Evolutionary conservation across 164 flowering plant species (phyloP).

Genomic region (Magnolia officinalis): DNA sequence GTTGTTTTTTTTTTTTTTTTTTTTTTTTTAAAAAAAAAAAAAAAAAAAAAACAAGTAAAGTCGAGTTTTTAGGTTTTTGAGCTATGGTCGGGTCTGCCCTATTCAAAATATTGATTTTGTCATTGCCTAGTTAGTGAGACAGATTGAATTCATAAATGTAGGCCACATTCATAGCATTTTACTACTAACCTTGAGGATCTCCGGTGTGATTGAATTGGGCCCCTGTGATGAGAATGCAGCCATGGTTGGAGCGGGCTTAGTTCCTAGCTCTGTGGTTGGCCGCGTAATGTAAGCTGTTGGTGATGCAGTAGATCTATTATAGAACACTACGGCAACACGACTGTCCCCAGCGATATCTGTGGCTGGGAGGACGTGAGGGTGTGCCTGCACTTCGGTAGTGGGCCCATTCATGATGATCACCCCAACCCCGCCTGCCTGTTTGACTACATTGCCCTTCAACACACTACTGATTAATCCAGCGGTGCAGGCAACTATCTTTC

Average conservation of each 20-base stretch:
- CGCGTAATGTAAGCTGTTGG: constrained; percentile 46
- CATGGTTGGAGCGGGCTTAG: constrained; percentile 5
- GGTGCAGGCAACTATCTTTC: constrained; percentile 43
- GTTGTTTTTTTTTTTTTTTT: no score
- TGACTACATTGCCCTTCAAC: constrained; percentile 13
- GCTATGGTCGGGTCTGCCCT: background rate
- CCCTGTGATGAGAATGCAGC: constrained; percentile 17
- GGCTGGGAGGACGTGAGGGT: constrained; percentile 48
- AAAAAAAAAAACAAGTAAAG: no score
- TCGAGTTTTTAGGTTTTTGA: no score
- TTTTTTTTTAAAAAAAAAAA: no score
- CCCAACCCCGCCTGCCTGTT: constrained; percentile 38
- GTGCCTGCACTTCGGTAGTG: constrained; percentile 36
- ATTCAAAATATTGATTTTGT: background rate
- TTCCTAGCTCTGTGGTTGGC: constrained; percentile 9
- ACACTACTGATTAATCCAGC: background rate
- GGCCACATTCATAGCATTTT: background rate
- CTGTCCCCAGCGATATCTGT: constrained; percentile 37
- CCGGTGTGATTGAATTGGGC: constrained; percentile 3
- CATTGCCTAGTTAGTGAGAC: background rate
- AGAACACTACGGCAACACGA: constrained; percentile 9
- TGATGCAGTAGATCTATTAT: background rate
- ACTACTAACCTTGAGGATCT: constrained; percentile 9
- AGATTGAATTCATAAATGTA: background rate
- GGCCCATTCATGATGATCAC: constrained; percentile 36